Base-by-base conservation (phyloP, 2,329 filamentous ascomycete species). In the Epichloe elymi region DNA sequence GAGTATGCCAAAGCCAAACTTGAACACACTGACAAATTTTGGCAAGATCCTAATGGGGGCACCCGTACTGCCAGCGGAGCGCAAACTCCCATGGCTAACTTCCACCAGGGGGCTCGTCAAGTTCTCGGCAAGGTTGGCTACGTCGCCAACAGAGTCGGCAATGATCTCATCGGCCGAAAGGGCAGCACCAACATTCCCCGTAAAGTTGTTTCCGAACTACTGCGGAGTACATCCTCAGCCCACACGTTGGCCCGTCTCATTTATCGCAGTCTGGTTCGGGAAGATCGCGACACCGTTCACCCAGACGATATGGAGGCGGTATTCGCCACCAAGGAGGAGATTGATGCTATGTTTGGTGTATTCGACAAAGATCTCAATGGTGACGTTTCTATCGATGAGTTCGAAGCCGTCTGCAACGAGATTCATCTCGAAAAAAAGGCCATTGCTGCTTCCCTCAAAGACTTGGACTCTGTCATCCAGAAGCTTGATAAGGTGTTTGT, bases 301-400 rank as follows among this genome's bases (percentile, higher is more conserved):
- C 75, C 83, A 0, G 87, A 89, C 8, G 90, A 96, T 60, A 68
- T 97, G 50, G 83, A 82, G 55, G 72, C 77, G 11, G 89, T 87
- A 0, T 96, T 95, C 59, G 78, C 85, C 10, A 86, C 83, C 23
- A 77, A 84, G 17, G 90, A 96, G 14, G 91, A 96, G 63, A 88
- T 89, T 0, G 85, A 93, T 50, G 86, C 86, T 3, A 90, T 90
- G 0, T 96, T 97, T 61, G 74, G 76, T 58, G 90, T 96, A 74
- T 96, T 96, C 58, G 91, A 97, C 69, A 94, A 93, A 63, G 91
- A 97, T 60, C 80, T 96, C 71, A 97, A 97, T 56, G 91, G 90
- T 4, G 91, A 97, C 61, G 95, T 96, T 47, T 94, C 87, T 0
- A 89, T 95, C 79, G 88, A 95, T 61, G 91, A 96, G 64, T 78